Conservation (phyloP, 352 stramenopile genomes). For the Phytophthora pini region DNA sequence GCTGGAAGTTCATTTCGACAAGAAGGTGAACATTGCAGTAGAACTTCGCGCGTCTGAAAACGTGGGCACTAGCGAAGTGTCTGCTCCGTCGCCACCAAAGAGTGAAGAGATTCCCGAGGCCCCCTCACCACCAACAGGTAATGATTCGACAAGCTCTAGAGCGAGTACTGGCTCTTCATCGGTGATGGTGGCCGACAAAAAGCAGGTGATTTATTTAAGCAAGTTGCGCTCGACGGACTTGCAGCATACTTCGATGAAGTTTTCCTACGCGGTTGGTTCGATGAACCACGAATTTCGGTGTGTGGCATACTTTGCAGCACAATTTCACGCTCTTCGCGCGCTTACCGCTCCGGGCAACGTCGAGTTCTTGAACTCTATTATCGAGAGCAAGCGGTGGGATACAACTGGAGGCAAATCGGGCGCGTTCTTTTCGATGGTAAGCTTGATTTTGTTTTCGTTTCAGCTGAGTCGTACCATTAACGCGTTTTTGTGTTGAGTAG, state of each 20-base stretch:
- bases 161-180: slow-evolving; percentile 14
- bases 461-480: background rate
- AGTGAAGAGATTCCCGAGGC: slow-evolving; percentile 24
- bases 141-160: slow-evolving; percentile 6
- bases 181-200: slow-evolving; percentile 41
- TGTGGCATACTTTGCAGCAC: slow-evolving; percentile 81
- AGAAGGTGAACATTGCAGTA: slow-evolving; percentile 55
- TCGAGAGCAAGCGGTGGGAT: slow-evolving; percentile 78
- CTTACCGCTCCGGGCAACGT: slow-evolving; percentile 72
- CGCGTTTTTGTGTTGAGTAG: slow-evolving; percentile 36
- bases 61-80: slow-evolving; percentile 25
- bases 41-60: slow-evolving; percentile 49
- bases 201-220: slow-evolving; percentile 64
- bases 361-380: slow-evolving; percentile 85
- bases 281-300: slow-evolving; percentile 72
- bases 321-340: slow-evolving; percentile 83
- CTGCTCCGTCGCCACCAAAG: slow-evolving; percentile 20
- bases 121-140: background rate
- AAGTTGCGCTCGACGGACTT: slow-evolving; percentile 73
- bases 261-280: slow-evolving; percentile 57
- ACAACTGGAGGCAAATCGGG: slow-evolving; percentile 86
- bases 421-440: slow-evolving; percentile 87
- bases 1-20: slow-evolving; percentile 68
- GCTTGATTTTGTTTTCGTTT: slow-evolving; percentile 4
- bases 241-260: slow-evolving; percentile 85